These are phyloP conservation scores for Mucor piriformis DNA, from an alignment of 371 early-diverging fungal species.

Conservation along the genomic window DNA sequence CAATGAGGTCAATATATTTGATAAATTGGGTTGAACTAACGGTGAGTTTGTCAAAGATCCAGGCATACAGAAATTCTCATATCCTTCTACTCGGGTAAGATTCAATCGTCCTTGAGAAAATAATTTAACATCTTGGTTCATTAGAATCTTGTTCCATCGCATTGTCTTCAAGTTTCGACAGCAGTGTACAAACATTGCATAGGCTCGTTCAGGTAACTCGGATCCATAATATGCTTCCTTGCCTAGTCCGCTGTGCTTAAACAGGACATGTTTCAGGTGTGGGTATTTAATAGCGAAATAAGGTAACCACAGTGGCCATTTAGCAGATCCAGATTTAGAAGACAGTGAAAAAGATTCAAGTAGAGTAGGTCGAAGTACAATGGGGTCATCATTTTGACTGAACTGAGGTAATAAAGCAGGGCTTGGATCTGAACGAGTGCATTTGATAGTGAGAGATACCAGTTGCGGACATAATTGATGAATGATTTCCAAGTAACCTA, in stretches of 20 bases:
- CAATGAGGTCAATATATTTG: conserved; percentile 14
- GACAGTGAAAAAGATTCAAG: conserved; percentile 17
- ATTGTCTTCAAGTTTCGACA: conserved; percentile 14
- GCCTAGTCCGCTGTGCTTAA: conserved; percentile 22
- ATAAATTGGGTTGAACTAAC: conserved; percentile 5
- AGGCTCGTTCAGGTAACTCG: conserved; percentile 1
- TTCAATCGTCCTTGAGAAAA: neutral
- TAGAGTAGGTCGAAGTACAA: neutral
- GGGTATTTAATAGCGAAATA: conserved; percentile 29
- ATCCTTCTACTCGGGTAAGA: conserved; percentile 7
- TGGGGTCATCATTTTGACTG: neutral
- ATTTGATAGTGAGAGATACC: conserved; percentile 6
- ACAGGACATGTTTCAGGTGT: conserved; percentile 12
- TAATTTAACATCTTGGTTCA: conserved; percentile 2
- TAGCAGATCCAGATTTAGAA: conserved; percentile 18
- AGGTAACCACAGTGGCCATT: conserved; percentile 24
- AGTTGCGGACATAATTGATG: conserved; percentile 20
- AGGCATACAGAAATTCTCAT: conserved; percentile 20
- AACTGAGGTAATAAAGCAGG: conserved; percentile 14
- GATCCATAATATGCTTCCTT: conserved; percentile 10
- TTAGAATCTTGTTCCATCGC: conserved; percentile 17
- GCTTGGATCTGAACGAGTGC: conserved; percentile 15
- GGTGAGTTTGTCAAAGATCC: neutral
- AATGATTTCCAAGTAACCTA: conserved; percentile 20
- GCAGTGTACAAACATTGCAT: neutral